These are phyloP conservation scores for Cryptosporidium ryanae DNA, from an alignment of 169 alveolate genomes.

Conservation along the genomic window DNA sequence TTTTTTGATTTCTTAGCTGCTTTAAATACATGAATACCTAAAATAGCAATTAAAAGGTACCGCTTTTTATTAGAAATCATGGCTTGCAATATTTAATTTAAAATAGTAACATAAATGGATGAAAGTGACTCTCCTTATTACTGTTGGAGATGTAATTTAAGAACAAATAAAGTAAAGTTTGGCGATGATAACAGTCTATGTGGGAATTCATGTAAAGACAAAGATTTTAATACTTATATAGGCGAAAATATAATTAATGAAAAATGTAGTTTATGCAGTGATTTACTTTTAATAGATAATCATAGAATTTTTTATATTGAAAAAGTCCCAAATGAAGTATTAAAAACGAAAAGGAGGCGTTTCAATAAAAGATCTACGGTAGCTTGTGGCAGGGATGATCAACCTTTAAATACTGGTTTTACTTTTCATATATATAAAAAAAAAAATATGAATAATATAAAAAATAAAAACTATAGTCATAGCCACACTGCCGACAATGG, in stretches of 20 bases:
- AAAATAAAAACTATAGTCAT: not conserved
- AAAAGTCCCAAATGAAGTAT: slow-evolving; percentile 9
- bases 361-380: not conserved
- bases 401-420: not conserved
- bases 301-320: not conserved
- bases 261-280: slow-evolving; percentile 4
- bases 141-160: slow-evolving; percentile 52
- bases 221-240: not conserved
- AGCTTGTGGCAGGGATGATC: no score
- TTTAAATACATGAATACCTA: no score
- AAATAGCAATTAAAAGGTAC: no score
- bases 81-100: not conserved
- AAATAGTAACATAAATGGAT: not conserved
- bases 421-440: slow-evolving; percentile 15
- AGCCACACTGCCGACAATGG: not conserved
- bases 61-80: no score
- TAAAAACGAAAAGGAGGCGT: slow-evolving; percentile 8
- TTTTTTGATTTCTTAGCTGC: no score
- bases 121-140: not conserved
- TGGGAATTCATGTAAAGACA: not conserved
- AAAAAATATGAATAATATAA: not conserved
- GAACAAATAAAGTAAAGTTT: not conserved
- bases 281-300: slow-evolving; percentile 44
- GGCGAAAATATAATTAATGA: not conserved
- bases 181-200: not conserved